These are phyloP conservation scores for Backusella tuberculispora DNA, from an alignment of 192 early-diverging fungal genomes.

Conservation along the genomic window DNA sequence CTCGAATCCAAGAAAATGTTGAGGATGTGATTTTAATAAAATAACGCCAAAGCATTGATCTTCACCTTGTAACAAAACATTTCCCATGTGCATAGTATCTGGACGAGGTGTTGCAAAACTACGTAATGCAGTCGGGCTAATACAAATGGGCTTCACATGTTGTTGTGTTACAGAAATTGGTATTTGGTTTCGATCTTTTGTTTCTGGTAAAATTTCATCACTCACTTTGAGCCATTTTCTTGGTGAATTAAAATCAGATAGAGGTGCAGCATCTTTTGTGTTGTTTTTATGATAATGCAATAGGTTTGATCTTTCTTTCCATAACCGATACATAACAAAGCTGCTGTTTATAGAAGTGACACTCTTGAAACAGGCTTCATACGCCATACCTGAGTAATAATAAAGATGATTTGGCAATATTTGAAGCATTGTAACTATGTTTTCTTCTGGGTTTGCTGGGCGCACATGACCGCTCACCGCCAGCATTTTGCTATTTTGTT, in stretches of 20 bases:
- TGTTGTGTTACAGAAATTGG: conserved; percentile 26
- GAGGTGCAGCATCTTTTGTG: neutral
- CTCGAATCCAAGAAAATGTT: conserved; percentile 41
- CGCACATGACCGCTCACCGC: conserved; percentile 70
- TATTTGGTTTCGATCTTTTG: neutral
- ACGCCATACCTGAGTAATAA: conserved; percentile 65
- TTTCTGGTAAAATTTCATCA: conserved; percentile 19
- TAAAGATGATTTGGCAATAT: conserved; percentile 68
- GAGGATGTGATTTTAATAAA: conserved; percentile 38
- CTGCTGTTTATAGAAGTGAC: conserved; percentile 65
- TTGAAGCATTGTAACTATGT: conserved; percentile 67
- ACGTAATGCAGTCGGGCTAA: conserved; percentile 42
- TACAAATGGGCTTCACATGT: conserved; percentile 29
- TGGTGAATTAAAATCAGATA: neutral
- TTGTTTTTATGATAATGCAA: neutral
- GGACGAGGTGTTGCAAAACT: conserved; percentile 33
- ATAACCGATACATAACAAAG: conserved; percentile 72
- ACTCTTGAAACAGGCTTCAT: conserved; percentile 67
- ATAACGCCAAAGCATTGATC: conserved; percentile 38
- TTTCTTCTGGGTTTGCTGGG: conserved; percentile 64
- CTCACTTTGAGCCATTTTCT: conserved; percentile 21
- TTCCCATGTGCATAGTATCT: conserved; percentile 43
- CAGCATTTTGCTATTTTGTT: conserved; percentile 58
- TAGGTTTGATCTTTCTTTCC: conserved; percentile 46
- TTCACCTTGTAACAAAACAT: conserved; percentile 41